These are phyloP conservation scores for Letharia columbiana DNA, from an alignment of 495 filamentous ascomycete species.

Conservation along the genomic window DNA sequence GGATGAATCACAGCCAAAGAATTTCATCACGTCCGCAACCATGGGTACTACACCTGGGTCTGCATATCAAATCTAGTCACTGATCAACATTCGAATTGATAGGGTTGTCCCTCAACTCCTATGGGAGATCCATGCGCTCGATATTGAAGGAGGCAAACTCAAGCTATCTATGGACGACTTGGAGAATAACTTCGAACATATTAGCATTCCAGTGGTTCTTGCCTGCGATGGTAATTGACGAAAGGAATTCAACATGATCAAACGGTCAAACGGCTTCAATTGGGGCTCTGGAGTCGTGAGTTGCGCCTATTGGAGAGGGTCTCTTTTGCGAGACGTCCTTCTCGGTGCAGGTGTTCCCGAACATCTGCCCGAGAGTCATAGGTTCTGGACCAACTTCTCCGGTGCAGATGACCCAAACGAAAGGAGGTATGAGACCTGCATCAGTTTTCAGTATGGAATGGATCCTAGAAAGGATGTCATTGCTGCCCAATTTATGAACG, in stretches of 20 bases:
- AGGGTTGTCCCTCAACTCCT: background rate
- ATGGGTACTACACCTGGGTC: background rate
- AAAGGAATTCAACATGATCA: background rate
- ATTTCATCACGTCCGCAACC: background rate
- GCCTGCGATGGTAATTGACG: background rate
- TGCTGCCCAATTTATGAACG: background rate
- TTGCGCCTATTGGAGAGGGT: background rate
- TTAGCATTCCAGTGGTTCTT: background rate
- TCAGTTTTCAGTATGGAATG: background rate
- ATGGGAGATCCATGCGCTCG: background rate
- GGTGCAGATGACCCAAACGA: conserved; percentile 1
- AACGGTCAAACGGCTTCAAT: background rate
- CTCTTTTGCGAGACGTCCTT: background rate
- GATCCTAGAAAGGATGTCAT: background rate
- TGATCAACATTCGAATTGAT: background rate
- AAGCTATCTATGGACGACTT: background rate
- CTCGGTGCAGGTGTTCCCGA: background rate
- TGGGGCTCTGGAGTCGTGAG: conserved; percentile 1
- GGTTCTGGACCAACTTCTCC: background rate
- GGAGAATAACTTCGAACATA: background rate
- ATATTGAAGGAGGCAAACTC: background rate
- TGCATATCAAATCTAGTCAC: background rate
- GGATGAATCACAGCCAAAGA: background rate
- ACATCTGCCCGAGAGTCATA: background rate
- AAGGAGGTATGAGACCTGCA: conserved; percentile 1